phyloP scores from a whole-genome alignment of 257 asterid species.

The Fraxinus anomala region DNA sequence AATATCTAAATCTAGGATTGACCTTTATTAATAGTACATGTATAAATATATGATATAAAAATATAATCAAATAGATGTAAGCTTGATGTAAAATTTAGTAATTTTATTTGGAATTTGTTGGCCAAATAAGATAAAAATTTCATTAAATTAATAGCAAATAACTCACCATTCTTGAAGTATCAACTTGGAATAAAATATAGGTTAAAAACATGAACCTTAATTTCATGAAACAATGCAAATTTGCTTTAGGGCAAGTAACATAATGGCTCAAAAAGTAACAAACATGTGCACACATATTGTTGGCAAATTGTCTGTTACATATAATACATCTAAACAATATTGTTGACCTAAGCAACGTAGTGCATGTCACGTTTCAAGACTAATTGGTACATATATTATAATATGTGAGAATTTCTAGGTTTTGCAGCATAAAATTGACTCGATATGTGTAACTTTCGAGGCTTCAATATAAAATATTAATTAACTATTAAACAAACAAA shows the following conservation, averaged over 20 bases:
- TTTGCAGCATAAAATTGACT: neutral
- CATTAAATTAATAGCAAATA: neutral
- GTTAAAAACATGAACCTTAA: neutral
- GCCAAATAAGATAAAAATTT: neutral
- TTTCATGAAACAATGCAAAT: neutral
- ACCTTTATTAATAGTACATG: no score
- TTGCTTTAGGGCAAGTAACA: neutral
- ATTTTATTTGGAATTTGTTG: neutral
- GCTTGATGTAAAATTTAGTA: neutral
- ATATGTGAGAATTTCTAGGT: neutral
- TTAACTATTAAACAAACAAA: no score
- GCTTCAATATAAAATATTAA: neutral
- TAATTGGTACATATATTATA: neutral
- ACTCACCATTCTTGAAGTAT: neutral
- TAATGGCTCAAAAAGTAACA: neutral
- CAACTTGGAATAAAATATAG: neutral
- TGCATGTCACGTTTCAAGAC: constrained; percentile 37
- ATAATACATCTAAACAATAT: neutral
- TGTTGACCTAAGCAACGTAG: constrained; percentile 32
- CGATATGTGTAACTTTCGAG: neutral
- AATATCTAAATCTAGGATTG: no score
- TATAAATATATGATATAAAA: no score
- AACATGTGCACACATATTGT: neutral
- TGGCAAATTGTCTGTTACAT: neutral
- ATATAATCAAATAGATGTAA: no score